Evolutionary conservation across 1,139 yeast species (phyloP), one percentile per base, ranked within the genome.

Genomic region (Debaryomyces sp.): DNA sequence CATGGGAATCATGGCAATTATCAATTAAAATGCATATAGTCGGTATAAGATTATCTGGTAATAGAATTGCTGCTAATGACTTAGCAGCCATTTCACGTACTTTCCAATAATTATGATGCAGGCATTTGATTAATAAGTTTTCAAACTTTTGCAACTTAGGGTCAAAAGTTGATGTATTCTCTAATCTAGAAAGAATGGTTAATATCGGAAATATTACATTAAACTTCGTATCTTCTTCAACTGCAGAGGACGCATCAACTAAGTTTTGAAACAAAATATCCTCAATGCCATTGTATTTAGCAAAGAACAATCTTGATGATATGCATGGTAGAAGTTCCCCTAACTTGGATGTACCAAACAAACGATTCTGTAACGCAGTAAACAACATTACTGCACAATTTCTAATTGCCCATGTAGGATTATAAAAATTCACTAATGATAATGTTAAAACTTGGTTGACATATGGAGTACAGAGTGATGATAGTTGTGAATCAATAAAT

Each of bases 301-400:
- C 71, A 62, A 92, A 92, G 60, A 91, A 90, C 15, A 86, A 67
- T 43, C 84, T 71, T 0, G 90, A 87, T 30, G 88, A 78, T 47
- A 81, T 66, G 24, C 62, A 59, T 1, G 71, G 56, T n/a, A 58
- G 41, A 8, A 51, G 50, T 12, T 54, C 60, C 5, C 69, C 64
- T 9, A 68, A 59, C 43, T 70, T 71, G 34, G 76, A 75, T 12
- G 83, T 80, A 3, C 96, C 96, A 67, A 92, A 91, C 4, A 94
- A 61, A 52, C 95, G 78, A 51, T 85, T 85, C 60, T 89, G 94
- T 40, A 92, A 66, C 0, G 96, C 84, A 1, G 96, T 86, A 63
- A 91, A 94, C 37, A 94, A 74, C 98, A 94, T 94, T 26, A 92
- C 87, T 0, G 96, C 90, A 65, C 97, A 89, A 64, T 94, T 94